Evolutionary conservation across 306 rosid species (phyloP), one percentile per base, ranked within the genome.

Genomic region (Cyclanthera cordifolia): DNA sequence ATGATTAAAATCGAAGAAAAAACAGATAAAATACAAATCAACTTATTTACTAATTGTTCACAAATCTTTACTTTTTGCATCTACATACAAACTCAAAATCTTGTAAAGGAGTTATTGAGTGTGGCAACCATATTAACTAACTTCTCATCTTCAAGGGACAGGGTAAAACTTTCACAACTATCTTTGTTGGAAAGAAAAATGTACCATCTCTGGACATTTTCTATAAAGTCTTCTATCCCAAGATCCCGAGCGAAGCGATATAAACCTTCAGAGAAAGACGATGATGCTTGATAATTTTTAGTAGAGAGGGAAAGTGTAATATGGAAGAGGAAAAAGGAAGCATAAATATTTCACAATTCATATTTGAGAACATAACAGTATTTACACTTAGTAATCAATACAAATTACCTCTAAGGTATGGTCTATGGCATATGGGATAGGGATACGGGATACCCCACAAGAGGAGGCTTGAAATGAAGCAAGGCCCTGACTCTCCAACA

Each of bases 381-480:
- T 30, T n/a, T 32, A 34, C 67, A 32, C 17, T 24, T 59, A 4
- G n/a, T 34, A 59, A 34, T 17, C 67, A 59, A 34, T 30, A 59
- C 66, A 59, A 32, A 0, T n/a, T 16, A 59, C 67, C 27, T 59
- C 47, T 45, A 59, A 59, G 67, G 67, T 59, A 59, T 59, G 67
- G 67, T 27, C 16, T 12, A 13, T 12, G n/a, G n/a, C n/a, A n/a
- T 58, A 30, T 7, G 66, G 20, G 66, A 21, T 21, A 6, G n/a
- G n/a, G n/a, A n/a, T 58, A 30, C 2, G 66, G 20, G 66, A 21
- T 21, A 6, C n/a, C n/a, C 16, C 6, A 25, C 43, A 32, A 30
- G 46, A 30, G 24, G 67, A 59, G 67, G 67, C 32, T 32, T 59
- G 67, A 59, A 9, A 59, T 59, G 48, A 6, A 59, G 21, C 15